Evolutionary conservation across 257 asterid species (phyloP), one percentile per base, ranked within the genome.

Genomic region (Marsdenia floribunda): DNA sequence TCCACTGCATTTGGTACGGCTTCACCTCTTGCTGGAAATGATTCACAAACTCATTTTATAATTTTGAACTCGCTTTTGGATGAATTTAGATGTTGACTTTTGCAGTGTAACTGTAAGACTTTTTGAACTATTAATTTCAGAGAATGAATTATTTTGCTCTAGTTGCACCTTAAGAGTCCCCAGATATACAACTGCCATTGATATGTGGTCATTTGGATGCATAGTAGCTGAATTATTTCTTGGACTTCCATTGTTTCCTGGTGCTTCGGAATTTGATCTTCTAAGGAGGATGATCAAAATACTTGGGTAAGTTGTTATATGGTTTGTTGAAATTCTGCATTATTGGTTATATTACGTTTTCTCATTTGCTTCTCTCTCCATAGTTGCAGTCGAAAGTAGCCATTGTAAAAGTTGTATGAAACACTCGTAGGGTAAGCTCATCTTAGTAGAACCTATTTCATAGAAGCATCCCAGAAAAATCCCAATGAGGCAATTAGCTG

Each of bases 121-220:
- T 22, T 22, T 40, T n/a, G 26, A 52, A 22, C n/a, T n/a, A 64
- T 24, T 40, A 35, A 50, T 8, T 33, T 59, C 22, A 22, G 22
- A 37, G 68, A 55, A 58, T 24, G 22, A n/a, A 58, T 22, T 3
- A 2, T 35, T 33, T 65, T 63, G 47, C 52, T 49, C 55, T 6
- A 19, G 77, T 72, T 77, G 74, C 74, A 78, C 91, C 92, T 90
- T 94, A 88, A 90, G 84, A 42, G 72, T 72, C 73, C 82, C 74
- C 86, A 94, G 99, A 77, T 94, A 92, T 80, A 90, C 93, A 49
- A 92, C 98, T 73, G 96, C 96, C 73, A 95, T 95, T 73, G 99
- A 95, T 85, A 95, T 95, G 99, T 95, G 99, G 99, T 95, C 99
- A 78, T 89, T 95, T 84, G 99, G 99, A 78, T 95, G 99, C 90